Evolutionary conservation across 306 rosid species (phyloP), one percentile per base, ranked within the genome.

Genomic region (Myrica gale): DNA sequence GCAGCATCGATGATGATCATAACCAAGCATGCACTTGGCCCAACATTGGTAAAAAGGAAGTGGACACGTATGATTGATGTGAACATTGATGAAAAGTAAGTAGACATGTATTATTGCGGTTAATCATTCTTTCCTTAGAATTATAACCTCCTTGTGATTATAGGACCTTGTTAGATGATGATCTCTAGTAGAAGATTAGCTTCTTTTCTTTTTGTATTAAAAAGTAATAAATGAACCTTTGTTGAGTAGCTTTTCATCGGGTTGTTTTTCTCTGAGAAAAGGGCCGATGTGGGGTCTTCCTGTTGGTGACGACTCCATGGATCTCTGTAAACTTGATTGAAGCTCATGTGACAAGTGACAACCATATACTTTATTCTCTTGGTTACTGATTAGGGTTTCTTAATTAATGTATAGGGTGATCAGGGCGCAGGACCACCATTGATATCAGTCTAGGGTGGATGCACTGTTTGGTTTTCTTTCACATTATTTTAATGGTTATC

Each of bases 51-150:
- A 57, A 71, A 89, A 88, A 87, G 91, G 45, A 84, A 76, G 81
- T 46, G 77, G 87, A 93, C 91, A 89, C 45, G 71, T 21, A 91
- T 87, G 87, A 93, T 90, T 88, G 90, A 84, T 82, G 86, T 86
- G 84, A 84, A 74, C 69, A 68, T 69, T 37, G 80, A 52, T 44
- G 6, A 66, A 82, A 83, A 71, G 78, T 70, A 60, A 71, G 76
- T 44, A 79, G 74, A 81, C 73, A 82, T 70, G 74, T 37, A 87
- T 84, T 74, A 85, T 90, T 85, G 56, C 71, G 58, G 70, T 72
- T 60, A 52, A 78, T 26, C 56, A 85, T 66, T 63, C 71, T 77
- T 80, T 79, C 73, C 82, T 90, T 87, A 88, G 74, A 87, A 80
- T 76, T 84, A 73, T 70, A 32, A 26, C 60, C 12, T 56, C 39